Base-by-base conservation (phyloP, 768 basidiomycete genomes). In the Suillus luteus region DNA sequence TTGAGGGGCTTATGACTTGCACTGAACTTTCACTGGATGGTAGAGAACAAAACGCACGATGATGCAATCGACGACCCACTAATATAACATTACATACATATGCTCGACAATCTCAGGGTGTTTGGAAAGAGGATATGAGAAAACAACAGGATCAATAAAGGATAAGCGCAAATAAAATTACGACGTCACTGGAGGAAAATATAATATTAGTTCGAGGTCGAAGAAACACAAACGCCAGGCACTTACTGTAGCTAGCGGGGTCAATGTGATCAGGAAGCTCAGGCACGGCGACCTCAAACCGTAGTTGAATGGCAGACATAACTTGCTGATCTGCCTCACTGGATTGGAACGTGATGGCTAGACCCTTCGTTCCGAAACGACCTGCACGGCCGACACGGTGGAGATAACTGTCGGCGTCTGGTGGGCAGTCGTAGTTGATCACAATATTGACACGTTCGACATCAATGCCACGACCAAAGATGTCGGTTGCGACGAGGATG, bases 371-470 rank as follows among this genome's bases (percentile, higher is more conserved):
- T 68, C 97, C 97, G 78, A 99, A 99, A 67, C 97, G 94, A 68
- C 97, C 97, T 68, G 97, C 97, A 81, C 97, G 96, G 68, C 95
- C 97, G 65, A 99, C 97, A 78, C 97, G 92, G 76, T 99, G 97
- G 46, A 99, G 85, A 76, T 99, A 99, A 66, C 93, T 96, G 79
- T 99, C 97, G 27, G 97, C 96, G 70, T 99, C 97, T 43, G 91
- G 87, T 48, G 97, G 95, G 66, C 92, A 95, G 73, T 99, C 97
- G 75, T 99, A 99, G 79, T 99, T 99, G 81, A 99, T 86, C 58
- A 99, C 97, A 63, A 99, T 98, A 80, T 99, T 99, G 71, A 99
- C 97, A 65, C 97, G 95, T 76, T 99, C 97, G 27, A 99, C 96
- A 80, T 99, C 97, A 67, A 99, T 99, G 68, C 96, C 97, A 77